These are phyloP conservation scores for Teratosphaeria zuluensis DNA, from an alignment of 2,329 filamentous ascomycete species.

Conservation along the genomic window DNA sequence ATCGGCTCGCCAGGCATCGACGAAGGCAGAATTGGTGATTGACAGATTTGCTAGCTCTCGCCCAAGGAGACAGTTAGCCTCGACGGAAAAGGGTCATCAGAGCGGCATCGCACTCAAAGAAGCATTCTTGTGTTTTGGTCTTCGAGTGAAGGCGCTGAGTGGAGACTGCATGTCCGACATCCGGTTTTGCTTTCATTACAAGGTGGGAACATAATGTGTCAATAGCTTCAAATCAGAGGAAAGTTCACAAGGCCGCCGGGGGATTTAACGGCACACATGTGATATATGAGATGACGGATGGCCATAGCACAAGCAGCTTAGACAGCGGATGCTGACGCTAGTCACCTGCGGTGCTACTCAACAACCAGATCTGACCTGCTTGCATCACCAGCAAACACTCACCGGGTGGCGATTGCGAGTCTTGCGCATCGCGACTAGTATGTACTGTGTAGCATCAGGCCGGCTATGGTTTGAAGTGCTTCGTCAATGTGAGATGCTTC, in stretches of 20 bases:
- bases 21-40: not conserved
- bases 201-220: not conserved
- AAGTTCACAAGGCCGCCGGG: not conserved
- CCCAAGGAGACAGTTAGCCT: not conserved
- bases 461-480: not conserved
- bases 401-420: not conserved
- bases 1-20: not conserved
- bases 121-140: not conserved
- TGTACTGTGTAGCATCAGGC: not conserved
- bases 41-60: not conserved
- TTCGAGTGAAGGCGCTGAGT: not conserved
- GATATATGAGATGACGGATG: not conserved
- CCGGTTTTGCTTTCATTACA: not conserved
- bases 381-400: not conserved
- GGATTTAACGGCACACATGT: not conserved
- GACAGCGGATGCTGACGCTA: not conserved
- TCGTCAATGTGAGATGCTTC: not conserved
- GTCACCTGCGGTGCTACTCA: not conserved
- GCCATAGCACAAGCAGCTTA: not conserved
- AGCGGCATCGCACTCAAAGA: no score
- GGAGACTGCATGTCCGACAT: not conserved
- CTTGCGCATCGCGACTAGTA: not conserved
- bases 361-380: not conserved
- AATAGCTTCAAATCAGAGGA: not conserved
- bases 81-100: not conserved